Conservation (phyloP, 257 asterid genomes). For the Solanum dulcamara region DNA sequence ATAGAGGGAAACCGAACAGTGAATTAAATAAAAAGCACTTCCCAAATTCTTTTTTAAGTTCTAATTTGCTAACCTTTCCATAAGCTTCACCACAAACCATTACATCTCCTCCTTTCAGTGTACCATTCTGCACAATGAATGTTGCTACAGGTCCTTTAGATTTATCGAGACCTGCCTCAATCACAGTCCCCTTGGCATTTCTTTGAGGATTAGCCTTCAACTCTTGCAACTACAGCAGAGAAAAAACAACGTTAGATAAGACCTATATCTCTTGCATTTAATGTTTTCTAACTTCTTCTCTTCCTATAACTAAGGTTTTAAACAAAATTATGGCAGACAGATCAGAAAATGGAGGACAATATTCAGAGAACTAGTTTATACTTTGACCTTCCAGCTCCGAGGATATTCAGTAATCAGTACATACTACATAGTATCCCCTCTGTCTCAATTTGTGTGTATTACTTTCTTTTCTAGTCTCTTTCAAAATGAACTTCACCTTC, state of each 20-base stretch:
- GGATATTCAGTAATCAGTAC: neutral
- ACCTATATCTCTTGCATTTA: neutral
- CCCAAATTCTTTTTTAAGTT: neutral
- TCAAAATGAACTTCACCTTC: neutral
- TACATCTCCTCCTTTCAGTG: slow-evolving; percentile 75
- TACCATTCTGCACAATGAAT: slow-evolving; percentile 94
- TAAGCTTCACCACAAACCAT: slow-evolving; percentile 91
- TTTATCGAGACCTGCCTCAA: slow-evolving; percentile 97
- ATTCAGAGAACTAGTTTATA: neutral
- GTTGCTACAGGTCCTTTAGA: slow-evolving; percentile 91
- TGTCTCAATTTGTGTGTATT: neutral
- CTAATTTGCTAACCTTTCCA: slow-evolving; percentile 74
- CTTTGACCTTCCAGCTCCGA: neutral
- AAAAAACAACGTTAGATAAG: neutral
- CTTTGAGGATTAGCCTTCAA: slow-evolving; percentile 96
- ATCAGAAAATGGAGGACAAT: neutral
- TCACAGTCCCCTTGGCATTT: slow-evolving; percentile 88
- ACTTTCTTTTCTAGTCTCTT: neutral
- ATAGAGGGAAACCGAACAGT: neutral
- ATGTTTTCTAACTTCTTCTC: neutral
- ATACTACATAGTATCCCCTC: neutral
- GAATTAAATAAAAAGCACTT: neutral
- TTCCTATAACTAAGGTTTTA: neutral
- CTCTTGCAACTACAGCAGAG: slow-evolving; percentile 66
- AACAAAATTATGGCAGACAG: neutral